phyloP scores from a whole-genome alignment of 2,329 filamentous ascomycete genomes.

The Talaromyces sp. region DNA sequence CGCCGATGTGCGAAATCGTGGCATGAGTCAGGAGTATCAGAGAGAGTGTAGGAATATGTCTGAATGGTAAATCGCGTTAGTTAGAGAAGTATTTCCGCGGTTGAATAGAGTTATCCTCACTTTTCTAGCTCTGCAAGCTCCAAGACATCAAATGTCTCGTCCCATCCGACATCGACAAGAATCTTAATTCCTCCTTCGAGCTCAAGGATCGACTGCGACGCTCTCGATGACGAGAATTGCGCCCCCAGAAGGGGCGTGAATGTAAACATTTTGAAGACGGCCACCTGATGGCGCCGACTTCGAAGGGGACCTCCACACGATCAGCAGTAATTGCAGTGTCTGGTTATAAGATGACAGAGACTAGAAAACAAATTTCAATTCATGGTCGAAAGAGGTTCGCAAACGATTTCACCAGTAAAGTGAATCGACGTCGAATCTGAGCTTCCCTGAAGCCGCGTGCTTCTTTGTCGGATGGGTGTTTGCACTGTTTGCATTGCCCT shows the following conservation, averaged over 20 bases:
- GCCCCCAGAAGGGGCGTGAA: conserved; percentile 92
- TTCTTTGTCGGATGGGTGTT: conserved; percentile 11
- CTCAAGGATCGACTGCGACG: conserved; percentile 93
- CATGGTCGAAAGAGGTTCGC: not conserved
- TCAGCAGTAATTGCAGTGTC: not conserved
- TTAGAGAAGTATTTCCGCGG: conserved; percentile 15
- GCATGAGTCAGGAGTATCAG: conserved; percentile 93
- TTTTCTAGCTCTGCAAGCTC: conserved; percentile 87
- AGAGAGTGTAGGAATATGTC: conserved; percentile 87
- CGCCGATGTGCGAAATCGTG: conserved; percentile 85
- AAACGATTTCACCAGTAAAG: not conserved
- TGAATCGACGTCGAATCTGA: not conserved
- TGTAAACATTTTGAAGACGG: conserved; percentile 71
- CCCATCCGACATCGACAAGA: conserved; percentile 93
- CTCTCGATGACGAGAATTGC: conserved; percentile 72
- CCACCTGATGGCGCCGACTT: conserved; percentile 15
- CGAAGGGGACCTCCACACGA: conserved; percentile 1
- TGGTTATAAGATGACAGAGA: not conserved
- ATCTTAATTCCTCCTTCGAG: conserved; percentile 96
- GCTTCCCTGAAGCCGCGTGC: conserved; percentile 1
- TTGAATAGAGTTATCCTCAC: conserved; percentile 49
- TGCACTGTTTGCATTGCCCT: conserved; percentile 19
- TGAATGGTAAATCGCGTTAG: conserved; percentile 36
- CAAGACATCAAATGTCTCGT: conserved; percentile 79
- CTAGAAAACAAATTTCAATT: not conserved